Conservation (phyloP, 192 early-diverging fungal genomes). For the Chytriomyces hyalinus region DNA sequence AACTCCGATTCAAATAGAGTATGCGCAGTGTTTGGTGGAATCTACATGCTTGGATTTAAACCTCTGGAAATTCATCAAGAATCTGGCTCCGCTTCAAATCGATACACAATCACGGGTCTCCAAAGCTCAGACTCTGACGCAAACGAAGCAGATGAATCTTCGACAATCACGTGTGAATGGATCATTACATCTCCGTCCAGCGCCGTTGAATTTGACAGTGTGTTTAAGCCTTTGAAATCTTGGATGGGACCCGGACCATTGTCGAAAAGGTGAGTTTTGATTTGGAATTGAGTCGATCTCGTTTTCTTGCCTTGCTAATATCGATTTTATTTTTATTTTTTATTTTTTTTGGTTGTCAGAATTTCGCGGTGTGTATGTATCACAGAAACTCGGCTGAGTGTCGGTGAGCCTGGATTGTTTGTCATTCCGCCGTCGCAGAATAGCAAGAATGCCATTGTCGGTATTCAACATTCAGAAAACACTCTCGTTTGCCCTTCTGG, state of each 20-base stretch:
- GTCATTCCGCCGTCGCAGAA: slow-evolving; percentile 9
- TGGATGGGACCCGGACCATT: not conserved
- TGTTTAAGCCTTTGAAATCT: too few species aligned
- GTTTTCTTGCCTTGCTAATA: not conserved
- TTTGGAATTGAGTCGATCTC: not conserved
- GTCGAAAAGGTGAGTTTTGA: not conserved
- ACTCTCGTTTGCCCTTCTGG: slow-evolving; percentile 26
- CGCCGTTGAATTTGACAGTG: not conserved
- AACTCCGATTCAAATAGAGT: slow-evolving; percentile 50
- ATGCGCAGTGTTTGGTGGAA: slow-evolving; percentile 89
- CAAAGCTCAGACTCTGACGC: not conserved
- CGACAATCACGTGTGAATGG: slow-evolving; percentile 4
- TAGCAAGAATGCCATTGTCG: slow-evolving; percentile 2
- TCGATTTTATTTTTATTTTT: not conserved
- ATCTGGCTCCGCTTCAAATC: too few species aligned
- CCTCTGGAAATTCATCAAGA: not conserved
- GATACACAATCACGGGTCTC: not conserved
- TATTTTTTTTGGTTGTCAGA: not conserved
- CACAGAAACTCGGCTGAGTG: not conserved
- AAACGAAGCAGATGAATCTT: not conserved
- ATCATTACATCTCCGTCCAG: not conserved
- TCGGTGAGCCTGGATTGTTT: slow-evolving; percentile 29
- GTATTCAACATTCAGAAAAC: slow-evolving; percentile 23
- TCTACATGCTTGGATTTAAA: slow-evolving; percentile 72
- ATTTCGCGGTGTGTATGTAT: slow-evolving; percentile 26